phyloP scores from a whole-genome alignment of 805 yeast genomes.

The Nakazawaea wickerhamii region DNA sequence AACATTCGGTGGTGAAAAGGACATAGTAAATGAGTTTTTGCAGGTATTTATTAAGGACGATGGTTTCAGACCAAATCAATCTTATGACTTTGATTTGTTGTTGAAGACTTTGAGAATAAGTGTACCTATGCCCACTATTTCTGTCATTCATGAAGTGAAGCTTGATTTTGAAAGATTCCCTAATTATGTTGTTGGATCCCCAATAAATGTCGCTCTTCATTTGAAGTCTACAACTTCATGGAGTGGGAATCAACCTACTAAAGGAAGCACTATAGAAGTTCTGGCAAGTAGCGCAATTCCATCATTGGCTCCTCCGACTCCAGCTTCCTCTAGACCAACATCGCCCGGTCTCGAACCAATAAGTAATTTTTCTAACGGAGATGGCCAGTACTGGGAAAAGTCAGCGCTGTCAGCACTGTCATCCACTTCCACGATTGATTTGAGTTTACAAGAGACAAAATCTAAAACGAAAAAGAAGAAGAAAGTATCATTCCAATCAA shows the following conservation, averaged over 20 bases:
- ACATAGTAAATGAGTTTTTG: background rate
- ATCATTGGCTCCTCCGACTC: slow-evolving; percentile 5
- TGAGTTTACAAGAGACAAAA: slow-evolving; percentile 1
- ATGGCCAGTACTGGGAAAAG: slow-evolving; percentile 3
- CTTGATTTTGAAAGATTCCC: slow-evolving; percentile 32
- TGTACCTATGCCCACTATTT: slow-evolving; percentile 58
- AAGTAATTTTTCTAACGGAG: slow-evolving; percentile 5
- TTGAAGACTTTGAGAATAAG: slow-evolving; percentile 30
- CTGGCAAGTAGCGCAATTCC: background rate
- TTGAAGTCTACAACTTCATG: slow-evolving; percentile 43
- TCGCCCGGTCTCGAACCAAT: slow-evolving; percentile 11
- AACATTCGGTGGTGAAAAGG: background rate
- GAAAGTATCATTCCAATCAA: slow-evolving; percentile 25
- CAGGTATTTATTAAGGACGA: background rate
- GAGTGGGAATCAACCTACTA: slow-evolving; percentile 20
- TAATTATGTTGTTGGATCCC: slow-evolving; percentile 58
- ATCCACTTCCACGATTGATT: slow-evolving; percentile 11
- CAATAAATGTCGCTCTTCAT: slow-evolving; percentile 39
- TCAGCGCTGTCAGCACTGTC: background rate
- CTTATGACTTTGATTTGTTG: background rate
- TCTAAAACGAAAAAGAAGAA: slow-evolving; percentile 20
- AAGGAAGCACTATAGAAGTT: background rate
- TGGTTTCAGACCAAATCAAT: background rate
- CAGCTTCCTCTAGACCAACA: slow-evolving; percentile 4
- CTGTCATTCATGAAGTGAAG: slow-evolving; percentile 55